These are phyloP conservation scores for Favolaschia claudopus DNA, from an alignment of 768 basidiomycete species.

Conservation along the genomic window DNA sequence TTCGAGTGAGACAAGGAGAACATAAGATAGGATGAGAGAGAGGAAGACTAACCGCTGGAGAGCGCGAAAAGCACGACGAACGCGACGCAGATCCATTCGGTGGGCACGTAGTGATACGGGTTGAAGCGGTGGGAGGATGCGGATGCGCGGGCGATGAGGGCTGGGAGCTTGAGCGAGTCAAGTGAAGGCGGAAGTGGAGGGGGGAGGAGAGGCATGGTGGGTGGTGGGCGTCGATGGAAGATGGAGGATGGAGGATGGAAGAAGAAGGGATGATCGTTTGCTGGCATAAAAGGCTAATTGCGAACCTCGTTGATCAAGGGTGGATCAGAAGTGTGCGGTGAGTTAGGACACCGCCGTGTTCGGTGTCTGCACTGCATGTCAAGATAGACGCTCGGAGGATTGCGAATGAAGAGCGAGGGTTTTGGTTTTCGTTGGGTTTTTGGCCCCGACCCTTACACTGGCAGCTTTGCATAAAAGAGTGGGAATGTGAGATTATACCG, in stretches of 20 bases:
- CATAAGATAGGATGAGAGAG: background rate
- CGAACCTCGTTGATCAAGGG: no score
- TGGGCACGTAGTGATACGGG: conserved; percentile 19
- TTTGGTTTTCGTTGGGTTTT: no score
- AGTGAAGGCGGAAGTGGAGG: background rate
- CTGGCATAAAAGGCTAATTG: background rate
- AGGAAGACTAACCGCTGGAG: background rate
- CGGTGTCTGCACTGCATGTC: conserved; percentile 9
- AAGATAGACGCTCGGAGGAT: background rate
- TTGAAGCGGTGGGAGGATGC: background rate
- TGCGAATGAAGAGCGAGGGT: no score
- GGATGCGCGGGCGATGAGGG: background rate
- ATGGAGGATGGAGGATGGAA: background rate
- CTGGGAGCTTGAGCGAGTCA: background rate
- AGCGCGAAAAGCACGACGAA: conserved; percentile 14
- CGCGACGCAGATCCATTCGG: conserved; percentile 16
- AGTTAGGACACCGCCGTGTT: no score
- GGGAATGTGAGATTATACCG: no score
- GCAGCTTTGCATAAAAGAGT: no score
- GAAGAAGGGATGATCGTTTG: background rate
- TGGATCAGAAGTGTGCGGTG: no score
- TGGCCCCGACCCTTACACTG: no score
- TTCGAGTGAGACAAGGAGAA: background rate
- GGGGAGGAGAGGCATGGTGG: background rate
- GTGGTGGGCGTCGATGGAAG: no score